These are phyloP conservation scores for Chaetomium sp. DNA, from an alignment of 2,329 filamentous ascomycete species.

Conservation along the genomic window DNA sequence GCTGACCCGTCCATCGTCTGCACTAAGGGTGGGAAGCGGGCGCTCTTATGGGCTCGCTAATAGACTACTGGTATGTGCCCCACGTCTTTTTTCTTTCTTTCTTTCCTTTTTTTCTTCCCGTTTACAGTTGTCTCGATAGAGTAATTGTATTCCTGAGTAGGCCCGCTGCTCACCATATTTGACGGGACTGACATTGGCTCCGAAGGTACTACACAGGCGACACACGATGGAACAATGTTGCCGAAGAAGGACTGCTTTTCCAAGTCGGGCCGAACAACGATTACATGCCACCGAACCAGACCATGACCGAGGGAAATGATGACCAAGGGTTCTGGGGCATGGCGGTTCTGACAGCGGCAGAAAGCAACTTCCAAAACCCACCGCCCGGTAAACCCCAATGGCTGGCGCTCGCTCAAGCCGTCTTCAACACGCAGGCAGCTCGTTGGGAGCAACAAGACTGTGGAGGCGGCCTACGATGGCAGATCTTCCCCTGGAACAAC, in stretches of 20 bases:
- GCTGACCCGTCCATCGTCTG: slow-evolving; percentile 14
- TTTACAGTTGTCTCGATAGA: background rate
- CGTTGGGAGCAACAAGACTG: slow-evolving; percentile 62
- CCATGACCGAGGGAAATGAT: slow-evolving; percentile 52
- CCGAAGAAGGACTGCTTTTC: slow-evolving; percentile 65
- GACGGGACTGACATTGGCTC: background rate
- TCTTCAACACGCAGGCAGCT: slow-evolving; percentile 58
- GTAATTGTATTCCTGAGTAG: background rate
- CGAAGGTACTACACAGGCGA: slow-evolving; percentile 74
- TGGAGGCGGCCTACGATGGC: slow-evolving; percentile 62
- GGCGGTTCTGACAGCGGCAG: slow-evolving; percentile 55
- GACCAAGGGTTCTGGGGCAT: slow-evolving; percentile 70
- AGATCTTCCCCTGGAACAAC: slow-evolving; percentile 62
- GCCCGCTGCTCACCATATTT: background rate
- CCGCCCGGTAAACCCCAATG: slow-evolving; percentile 52
- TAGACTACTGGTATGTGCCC: slow-evolving; percentile 65
- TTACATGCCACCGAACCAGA: slow-evolving; percentile 39
- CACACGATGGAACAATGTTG: slow-evolving; percentile 67
- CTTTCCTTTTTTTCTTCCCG: too few relatives aligned
- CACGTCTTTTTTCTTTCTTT: background rate
- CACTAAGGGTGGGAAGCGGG: slow-evolving; percentile 69
- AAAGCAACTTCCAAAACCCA: slow-evolving; percentile 58
- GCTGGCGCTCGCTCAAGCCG: slow-evolving; percentile 58
- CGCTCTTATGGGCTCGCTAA: slow-evolving; percentile 68
- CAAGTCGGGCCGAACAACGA: slow-evolving; percentile 37